These are phyloP conservation scores for Whalleya microplaca DNA, from an alignment of 2,329 filamentous ascomycete species.

Conservation along the genomic window DNA sequence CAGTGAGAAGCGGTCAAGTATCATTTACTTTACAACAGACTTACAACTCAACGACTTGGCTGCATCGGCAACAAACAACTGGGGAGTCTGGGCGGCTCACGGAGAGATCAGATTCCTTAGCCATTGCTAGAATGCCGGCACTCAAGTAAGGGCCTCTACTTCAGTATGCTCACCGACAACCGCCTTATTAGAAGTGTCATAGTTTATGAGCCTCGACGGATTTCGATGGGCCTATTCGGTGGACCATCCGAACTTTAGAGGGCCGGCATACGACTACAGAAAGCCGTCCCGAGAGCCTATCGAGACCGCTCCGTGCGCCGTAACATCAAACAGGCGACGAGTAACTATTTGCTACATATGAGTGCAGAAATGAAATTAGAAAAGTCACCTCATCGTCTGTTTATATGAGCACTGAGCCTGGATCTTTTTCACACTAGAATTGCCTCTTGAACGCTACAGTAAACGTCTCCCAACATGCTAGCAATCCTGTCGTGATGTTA, in stretches of 20 bases:
- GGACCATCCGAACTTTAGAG: conserved; percentile 12
- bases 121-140: too few relatives aligned
- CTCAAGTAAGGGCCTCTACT: neutral
- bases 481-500: neutral
- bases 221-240: conserved; percentile 10
- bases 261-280: conserved; percentile 11
- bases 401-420: too few relatives aligned
- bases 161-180: conserved; percentile 17
- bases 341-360: neutral
- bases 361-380: conserved; percentile 1
- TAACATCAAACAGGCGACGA: neutral
- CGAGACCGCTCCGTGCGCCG: neutral
- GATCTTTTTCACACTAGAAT: too few relatives aligned
- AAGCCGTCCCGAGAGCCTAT: conserved; percentile 25
- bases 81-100: conserved; percentile 10
- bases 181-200: conserved; percentile 11
- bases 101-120: neutral
- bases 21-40: conserved; percentile 15
- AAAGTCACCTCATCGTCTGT: neutral
- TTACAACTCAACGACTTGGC: conserved; percentile 1
- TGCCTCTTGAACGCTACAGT: neutral
- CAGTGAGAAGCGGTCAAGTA: neutral
- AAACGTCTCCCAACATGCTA: neutral
- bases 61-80: neutral
- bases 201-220: conserved; percentile 1